These are phyloP conservation scores for Moesziomyces antarcticus DNA, from an alignment of 1,284 basidiomycete species.

Conservation along the genomic window DNA sequence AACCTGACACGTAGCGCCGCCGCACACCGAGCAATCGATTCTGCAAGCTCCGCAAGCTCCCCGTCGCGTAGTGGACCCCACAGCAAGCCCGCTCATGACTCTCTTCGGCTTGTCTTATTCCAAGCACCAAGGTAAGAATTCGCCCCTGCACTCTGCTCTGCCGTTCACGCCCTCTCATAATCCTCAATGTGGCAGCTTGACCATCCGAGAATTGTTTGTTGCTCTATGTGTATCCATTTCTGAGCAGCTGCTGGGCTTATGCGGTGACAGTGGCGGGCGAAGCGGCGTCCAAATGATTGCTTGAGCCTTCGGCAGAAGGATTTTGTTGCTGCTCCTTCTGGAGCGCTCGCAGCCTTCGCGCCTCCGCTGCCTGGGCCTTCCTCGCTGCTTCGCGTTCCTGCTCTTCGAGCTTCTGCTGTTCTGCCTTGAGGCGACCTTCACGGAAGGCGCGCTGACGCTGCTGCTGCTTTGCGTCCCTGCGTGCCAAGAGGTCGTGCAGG, in stretches of 20 bases:
- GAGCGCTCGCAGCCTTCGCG: slow-evolving; percentile 25
- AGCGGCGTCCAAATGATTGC: slow-evolving; percentile 16
- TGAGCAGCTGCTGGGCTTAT: background rate
- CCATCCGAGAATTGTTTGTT: too few relatives aligned
- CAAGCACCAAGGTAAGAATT: too few relatives aligned
- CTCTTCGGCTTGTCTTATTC: background rate
- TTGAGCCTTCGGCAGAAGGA: slow-evolving; percentile 10
- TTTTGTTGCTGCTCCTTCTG: slow-evolving; percentile 27
- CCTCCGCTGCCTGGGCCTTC: slow-evolving; percentile 31
- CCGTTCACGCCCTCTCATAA: too few relatives aligned
- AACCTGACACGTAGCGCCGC: background rate
- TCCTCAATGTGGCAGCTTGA: too few relatives aligned
- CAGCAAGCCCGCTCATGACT: background rate
- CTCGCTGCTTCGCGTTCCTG: slow-evolving; percentile 26
- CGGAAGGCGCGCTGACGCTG: slow-evolving; percentile 16
- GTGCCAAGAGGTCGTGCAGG: slow-evolving; percentile 8
- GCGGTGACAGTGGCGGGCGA: slow-evolving; percentile 18
- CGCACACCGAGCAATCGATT: too few relatives aligned
- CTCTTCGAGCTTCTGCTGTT: slow-evolving; percentile 27
- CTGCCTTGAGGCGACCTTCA: slow-evolving; percentile 13
- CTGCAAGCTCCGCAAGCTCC: too few relatives aligned
- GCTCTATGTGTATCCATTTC: too few relatives aligned
- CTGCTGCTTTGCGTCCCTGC: slow-evolving; percentile 9
- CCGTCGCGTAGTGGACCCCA: background rate
- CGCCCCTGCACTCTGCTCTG: too few relatives aligned